Base-by-base conservation (phyloP, 768 basidiomycete species). In the Serendipita vermifera region DNA sequence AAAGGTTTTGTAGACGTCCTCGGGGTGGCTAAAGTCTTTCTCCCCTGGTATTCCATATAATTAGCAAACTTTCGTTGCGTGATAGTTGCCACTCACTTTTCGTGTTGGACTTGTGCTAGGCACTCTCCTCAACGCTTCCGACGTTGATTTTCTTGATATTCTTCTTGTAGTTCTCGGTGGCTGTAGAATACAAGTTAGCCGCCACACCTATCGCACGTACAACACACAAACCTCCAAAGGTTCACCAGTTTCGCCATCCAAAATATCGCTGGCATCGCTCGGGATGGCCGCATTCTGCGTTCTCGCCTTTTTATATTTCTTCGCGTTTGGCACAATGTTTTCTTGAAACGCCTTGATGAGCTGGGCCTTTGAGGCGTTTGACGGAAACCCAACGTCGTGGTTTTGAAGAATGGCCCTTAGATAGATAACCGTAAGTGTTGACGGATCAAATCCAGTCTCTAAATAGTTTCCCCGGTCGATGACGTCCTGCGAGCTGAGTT, bases 211-310 rank as follows among this genome's bases (percentile, higher is more conserved):
- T n/a, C n/a, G n/a, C n/a, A n/a, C n/a, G n/a, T n/a, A n/a, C 22
- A 5, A 15, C n/a, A 54, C 36, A 26, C 4, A 54, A 36, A 22
- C 35, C 46, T 32, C 36, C 3, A 62, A 68, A 72, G 58, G 90
- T 65, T 75, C 68, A n/a, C 88, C 88, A 5, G 88, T 89, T n/a
- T 81, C 59, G 20, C 88, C 88, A 66, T 91, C 85, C 35, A 72
- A 79, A 54, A 91, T 90, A 3, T 87, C 88, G 56, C 87, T 82
- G 59, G 86, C 84, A 63, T 86, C 89, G 3, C 89, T 81, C 53
- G 75, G 67, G 60, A 84, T 87, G 54, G 79, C 81, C 66, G 80
- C 77, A 60, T 74, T 78, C 70, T 79, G 80, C 35, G 81, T 57
- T 41, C 79, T 73, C 59, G 88, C 82, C 58, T 75, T 80, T 66